Evolutionary conservation across 2,329 filamentous ascomycete species (phyloP), one percentile per base, ranked within the genome.

Genomic region (Neofusicoccum cordaticola): DNA sequence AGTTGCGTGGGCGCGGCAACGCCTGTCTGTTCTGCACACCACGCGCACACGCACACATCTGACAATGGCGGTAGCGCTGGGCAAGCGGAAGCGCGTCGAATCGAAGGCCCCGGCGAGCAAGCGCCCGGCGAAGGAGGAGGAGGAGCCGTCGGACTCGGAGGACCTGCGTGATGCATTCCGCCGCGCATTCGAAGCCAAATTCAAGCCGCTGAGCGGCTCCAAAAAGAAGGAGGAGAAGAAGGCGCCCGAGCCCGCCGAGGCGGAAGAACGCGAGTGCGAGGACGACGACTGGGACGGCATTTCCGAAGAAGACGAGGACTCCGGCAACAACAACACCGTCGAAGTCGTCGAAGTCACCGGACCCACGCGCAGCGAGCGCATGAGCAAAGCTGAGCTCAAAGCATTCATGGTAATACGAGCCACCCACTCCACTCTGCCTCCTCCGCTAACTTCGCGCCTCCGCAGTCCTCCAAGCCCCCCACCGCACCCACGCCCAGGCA

Each of bases 151-250:
- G 4, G 70, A 74, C n/a, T 75, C 79, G 45, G 81, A 85, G 68
- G 84, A 88, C 65, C 83, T 90, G 12, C 87, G 91, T 70, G 91
- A 89, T 64, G 85, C 93, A 65, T 91, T 99, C 72, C 88, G 88
- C 65, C 87, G 86, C 70, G 90, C 94, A 74, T 98, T 98, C 74
- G 95, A 97, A 78, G 86, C 91, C 34, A 88, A 90, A 73, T 98
- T 97, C 80, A 86, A 88, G 74, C 92, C 94, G 8, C 77, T 97
- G 44, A 82, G 82, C 11, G 75, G 77, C 2, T 72, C 77, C 63
- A 74, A 67, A 66, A 71, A 51, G 47, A 62, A 19, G 73, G 74
- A 17, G 71, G 76, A 45, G 72, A 73, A 11, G 72, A 76, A 2
- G 11, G 27, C 50, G 9, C 48, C 48, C 2, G 72, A 76, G 15